Percentiles rank a stretch among this genome's conserved stretches.
phyloP scores from a whole-genome alignment of 1,139 yeast genomes.

The Protomyces pachydermus region DNA sequence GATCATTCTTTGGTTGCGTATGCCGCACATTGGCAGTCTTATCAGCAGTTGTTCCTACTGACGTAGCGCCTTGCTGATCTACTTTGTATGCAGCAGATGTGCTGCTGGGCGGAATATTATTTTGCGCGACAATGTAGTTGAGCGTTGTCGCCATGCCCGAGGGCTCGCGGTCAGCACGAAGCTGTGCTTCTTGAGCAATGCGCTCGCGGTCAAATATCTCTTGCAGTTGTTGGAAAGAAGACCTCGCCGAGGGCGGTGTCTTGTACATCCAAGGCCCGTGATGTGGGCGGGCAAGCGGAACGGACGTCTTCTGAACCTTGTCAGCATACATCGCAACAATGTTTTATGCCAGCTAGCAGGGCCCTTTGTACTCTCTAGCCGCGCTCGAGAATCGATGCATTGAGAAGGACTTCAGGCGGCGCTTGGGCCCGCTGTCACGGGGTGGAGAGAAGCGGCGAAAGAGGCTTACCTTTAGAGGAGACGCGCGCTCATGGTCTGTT shows the following conservation, averaged over 20 bases:
- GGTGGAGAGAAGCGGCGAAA: too few species aligned
- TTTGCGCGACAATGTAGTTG: background rate
- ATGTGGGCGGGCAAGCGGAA: too few species aligned
- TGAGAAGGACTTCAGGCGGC: too few species aligned
- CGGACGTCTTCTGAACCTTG: too few species aligned
- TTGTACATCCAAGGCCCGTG: background rate
- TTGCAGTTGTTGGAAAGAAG: background rate
- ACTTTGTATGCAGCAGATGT: background rate
- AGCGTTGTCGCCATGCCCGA: background rate
- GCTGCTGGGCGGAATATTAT: background rate
- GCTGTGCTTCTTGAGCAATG: background rate
- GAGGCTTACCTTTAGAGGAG: background rate
- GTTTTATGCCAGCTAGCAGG: too few species aligned
- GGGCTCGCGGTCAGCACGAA: background rate
- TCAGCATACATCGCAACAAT: too few species aligned
- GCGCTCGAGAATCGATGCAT: too few species aligned
- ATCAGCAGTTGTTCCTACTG: background rate
- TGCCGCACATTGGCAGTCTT: background rate
- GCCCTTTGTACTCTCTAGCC: too few species aligned
- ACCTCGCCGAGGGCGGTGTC: background rate
- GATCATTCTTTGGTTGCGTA: background rate
- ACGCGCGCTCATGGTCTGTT: background rate
- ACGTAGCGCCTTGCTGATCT: background rate
- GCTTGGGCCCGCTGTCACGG: too few species aligned
- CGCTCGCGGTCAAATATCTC: background rate